Evolutionary conservation across 345 rosid species (phyloP).

Genomic region (Gossypioides kirkii): DNA sequence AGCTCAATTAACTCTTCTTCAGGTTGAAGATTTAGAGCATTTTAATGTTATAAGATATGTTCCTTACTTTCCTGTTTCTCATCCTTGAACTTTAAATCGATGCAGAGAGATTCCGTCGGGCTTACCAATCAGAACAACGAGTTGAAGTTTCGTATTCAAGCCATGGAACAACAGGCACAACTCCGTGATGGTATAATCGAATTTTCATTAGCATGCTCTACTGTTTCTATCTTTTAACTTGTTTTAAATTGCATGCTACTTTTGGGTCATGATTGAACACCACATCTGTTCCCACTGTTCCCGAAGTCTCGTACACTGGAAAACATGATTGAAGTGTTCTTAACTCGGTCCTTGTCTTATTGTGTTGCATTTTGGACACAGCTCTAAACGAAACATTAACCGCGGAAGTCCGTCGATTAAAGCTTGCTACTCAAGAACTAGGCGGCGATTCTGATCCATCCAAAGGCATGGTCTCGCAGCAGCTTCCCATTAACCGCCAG

Average conservation of each 20-base stretch:
- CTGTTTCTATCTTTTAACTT: background rate
- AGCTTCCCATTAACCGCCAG: slow-evolving; percentile 36
- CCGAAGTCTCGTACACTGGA: too few species aligned
- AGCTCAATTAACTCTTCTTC: slow-evolving; percentile 87
- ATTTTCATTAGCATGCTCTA: background rate
- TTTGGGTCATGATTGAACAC: background rate
- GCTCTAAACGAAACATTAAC: slow-evolving; percentile 58
- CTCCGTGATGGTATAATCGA: slow-evolving; percentile 74
- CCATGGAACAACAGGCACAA: slow-evolving; percentile 96
- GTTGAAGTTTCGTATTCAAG: slow-evolving; percentile 88
- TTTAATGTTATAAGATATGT: background rate
- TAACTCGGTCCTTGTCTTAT: too few species aligned
- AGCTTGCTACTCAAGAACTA: slow-evolving; percentile 39
- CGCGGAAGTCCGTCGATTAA: slow-evolving; percentile 57
- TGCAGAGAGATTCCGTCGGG: slow-evolving; percentile 86
- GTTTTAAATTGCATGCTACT: background rate
- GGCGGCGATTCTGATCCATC: slow-evolving; percentile 39
- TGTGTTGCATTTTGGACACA: slow-evolving; percentile 21
- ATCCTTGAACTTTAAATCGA: background rate
- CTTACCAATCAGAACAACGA: slow-evolving; percentile 88
- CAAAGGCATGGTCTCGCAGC: slow-evolving; percentile 43
- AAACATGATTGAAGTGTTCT: too few species aligned
- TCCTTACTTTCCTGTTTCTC: background rate
- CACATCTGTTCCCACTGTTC: too few species aligned
- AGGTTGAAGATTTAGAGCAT: slow-evolving; percentile 36